phyloP scores from a whole-genome alignment of 2,329 filamentous ascomycete species.

The Exophiala phaeomuriformis region DNA sequence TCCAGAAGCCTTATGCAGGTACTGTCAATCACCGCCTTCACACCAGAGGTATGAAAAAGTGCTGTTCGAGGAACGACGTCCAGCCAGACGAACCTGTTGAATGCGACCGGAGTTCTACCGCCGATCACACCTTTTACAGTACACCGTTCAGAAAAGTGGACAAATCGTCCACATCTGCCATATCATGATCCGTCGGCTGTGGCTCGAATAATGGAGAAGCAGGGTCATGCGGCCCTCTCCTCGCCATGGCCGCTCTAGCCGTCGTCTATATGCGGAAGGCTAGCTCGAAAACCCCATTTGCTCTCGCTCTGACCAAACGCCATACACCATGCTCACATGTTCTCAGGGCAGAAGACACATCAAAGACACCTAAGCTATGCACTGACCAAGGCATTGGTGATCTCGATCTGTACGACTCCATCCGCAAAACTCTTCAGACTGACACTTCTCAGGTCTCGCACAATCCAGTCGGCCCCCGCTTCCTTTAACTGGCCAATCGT shows the following conservation, averaged over 20 bases:
- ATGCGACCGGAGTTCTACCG: background rate
- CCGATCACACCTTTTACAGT: background rate
- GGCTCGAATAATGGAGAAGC: background rate
- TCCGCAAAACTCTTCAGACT: constrained; percentile 42
- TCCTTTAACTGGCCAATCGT: constrained; percentile 61
- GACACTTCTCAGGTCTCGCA: constrained; percentile 70
- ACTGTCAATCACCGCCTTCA: background rate
- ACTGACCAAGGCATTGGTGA: constrained; percentile 20
- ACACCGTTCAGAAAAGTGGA: background rate
- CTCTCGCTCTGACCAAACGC: background rate
- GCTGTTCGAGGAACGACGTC: too few relatives aligned
- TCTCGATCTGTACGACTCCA: constrained; percentile 19
- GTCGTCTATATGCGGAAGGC: background rate
- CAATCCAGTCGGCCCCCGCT: constrained; percentile 81
- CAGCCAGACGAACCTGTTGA: background rate
- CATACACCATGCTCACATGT: constrained; percentile 13
- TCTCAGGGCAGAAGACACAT: background rate
- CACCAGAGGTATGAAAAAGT: too few relatives aligned
- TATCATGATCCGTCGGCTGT: constrained; percentile 3
- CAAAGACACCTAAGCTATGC: background rate
- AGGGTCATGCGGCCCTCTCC: constrained; percentile 9
- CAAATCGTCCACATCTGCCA: background rate
- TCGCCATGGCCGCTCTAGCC: constrained; percentile 5
- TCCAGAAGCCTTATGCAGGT: background rate
- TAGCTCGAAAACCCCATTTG: background rate